A percentile compares a stretch with the other conserved stretches of the same genome.
Conservation (phyloP, 768 basidiomycete species). For the Kwoniella europaea region DNA sequence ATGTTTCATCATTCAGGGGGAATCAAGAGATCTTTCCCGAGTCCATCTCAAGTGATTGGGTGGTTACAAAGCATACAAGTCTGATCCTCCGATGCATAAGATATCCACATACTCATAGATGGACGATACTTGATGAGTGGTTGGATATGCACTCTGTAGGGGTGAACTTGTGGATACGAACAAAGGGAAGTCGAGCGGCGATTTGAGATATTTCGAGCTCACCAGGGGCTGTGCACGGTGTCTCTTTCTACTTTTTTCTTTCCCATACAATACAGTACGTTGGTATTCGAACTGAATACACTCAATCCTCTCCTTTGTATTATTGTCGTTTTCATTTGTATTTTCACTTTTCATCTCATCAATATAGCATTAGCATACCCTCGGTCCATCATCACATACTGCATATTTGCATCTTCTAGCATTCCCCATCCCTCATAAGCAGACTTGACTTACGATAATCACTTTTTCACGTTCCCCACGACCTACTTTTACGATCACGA, state of each 20-base stretch:
- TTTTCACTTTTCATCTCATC: neutral
- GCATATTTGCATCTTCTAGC: no score
- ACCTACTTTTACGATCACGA: neutral
- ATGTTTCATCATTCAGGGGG: no score
- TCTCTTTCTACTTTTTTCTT: neutral
- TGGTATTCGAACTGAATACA: neutral
- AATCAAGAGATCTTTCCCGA: no score
- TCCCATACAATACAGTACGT: neutral
- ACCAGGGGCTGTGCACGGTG: constrained; percentile 2
- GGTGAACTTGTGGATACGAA: neutral
- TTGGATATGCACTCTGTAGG: neutral
- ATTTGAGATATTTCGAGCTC: neutral
- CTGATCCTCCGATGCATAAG: no score
- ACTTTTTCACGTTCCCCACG: neutral
- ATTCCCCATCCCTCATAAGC: no score
- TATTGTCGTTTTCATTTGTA: neutral
- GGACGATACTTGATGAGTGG: no score
- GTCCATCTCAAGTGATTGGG: no score
- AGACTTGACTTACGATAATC: neutral
- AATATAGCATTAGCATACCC: neutral
- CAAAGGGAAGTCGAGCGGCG: neutral
- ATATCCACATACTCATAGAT: no score
- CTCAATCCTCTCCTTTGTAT: neutral
- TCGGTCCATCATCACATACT: no score
- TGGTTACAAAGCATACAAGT: no score